A percentile compares a stretch with the other conserved stretches of the same genome.
These are phyloP conservation scores for Linum usitatissimum DNA, from an alignment of 345 rosid species.

Conservation along the genomic window DNA sequence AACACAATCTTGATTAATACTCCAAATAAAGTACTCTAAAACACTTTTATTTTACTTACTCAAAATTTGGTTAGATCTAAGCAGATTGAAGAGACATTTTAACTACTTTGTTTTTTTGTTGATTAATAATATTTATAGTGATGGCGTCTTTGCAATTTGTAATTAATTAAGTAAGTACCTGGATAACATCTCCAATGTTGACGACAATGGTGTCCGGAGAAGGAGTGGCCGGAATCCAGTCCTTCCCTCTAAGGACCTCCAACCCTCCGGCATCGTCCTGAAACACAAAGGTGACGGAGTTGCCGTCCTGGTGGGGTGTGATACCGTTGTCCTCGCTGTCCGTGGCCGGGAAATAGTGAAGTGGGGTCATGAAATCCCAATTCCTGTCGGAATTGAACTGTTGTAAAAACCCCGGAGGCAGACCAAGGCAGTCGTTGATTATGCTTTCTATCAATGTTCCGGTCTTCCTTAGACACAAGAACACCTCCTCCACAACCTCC, in stretches of 20 bases:
- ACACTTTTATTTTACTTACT: too few species aligned
- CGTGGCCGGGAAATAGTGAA: conserved; percentile 33
- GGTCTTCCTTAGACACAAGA: conserved; percentile 21
- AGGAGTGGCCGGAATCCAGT: conserved; percentile 38
- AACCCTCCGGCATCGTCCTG: conserved; percentile 47
- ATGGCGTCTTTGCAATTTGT: too few species aligned
- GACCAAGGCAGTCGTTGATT: conserved; percentile 32
- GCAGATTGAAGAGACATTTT: too few species aligned
- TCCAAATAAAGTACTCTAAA: too few species aligned
- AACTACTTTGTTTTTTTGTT: too few species aligned
- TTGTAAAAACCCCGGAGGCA: conserved; percentile 34
- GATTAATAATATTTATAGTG: too few species aligned
- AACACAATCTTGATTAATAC: too few species aligned
- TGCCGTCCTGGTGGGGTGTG: conserved; percentile 38
- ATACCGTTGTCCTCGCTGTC: conserved; percentile 32
- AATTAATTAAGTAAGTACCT: conserved; percentile 19
- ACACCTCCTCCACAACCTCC: conserved; percentile 29
- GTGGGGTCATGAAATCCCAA: conserved; percentile 38
- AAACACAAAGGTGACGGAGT: conserved; percentile 34
- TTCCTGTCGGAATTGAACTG: conserved; percentile 41
- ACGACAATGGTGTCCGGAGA: conserved; percentile 20
- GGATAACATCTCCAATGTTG: conserved; percentile 42
- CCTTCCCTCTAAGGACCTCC: conserved; percentile 28
- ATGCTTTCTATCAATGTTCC: conserved; percentile 29
- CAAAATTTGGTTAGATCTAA: too few species aligned